Evolutionary conservation across 352 stramenopile species (phyloP), one percentile per base, ranked within the genome.

Genomic region (Globisporangium sylvaticum): DNA sequence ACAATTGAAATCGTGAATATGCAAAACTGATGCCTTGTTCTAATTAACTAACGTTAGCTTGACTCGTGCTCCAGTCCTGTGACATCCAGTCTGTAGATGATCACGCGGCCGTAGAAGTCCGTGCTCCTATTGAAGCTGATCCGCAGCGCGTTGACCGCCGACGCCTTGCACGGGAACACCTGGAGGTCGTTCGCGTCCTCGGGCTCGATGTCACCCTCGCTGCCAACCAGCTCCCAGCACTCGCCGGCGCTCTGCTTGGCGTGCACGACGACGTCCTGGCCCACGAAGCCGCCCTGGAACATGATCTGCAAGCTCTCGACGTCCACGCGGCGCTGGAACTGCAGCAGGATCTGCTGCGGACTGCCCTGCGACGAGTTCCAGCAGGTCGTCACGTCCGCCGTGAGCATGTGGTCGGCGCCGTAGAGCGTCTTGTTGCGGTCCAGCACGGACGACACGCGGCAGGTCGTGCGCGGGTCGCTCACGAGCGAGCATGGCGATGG

Each of bases 251-350:
- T 22, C 8, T 32, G 60, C 25, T 72, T 74, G 25, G 75, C 72
- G 39, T 78, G 77, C 25, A 91, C 31, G 24, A 78, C 53, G 18
- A 90, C 69, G 56, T 90, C 80, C 37, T 91, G 81, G 8, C 81
- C 85, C 52, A 87, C 81, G 61, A 93, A 93, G 0, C 83, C 83
- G 39, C 83, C 85, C 66, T 93, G 85, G 69, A 93, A 91, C 83
- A 93, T 91, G 62, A 93, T 54, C 29, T 64, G 58, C 20, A 93
- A 59, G 4, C 50, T 64, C 8, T 55, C 42, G n/a, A 85, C 25
- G 61, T 71, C 20, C 22, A 93, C 85, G 1, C 29, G 8, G 34
- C 85, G 83, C 58, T 87, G 71, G 71, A 93, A 90, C 59, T 80
- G 65, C 52, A 93, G 71, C 56, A 84, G 70, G 31, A 91, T 69